Base-by-base conservation (phyloP, 345 rosid species). In the Physaria fendleri region DNA sequence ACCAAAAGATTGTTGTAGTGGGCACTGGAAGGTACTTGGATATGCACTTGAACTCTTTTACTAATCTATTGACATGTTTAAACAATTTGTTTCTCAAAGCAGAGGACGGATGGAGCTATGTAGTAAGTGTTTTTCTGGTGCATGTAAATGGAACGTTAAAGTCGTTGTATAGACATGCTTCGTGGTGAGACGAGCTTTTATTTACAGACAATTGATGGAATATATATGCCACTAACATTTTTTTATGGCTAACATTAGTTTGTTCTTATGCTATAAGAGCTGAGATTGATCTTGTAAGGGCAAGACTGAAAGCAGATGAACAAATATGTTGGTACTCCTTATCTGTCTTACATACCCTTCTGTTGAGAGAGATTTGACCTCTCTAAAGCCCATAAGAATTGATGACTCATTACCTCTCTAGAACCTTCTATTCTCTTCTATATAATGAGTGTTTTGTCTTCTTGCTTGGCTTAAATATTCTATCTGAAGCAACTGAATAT, bases 1-100 rank as follows among this genome's bases (percentile, higher is more conserved):
- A 89, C 61, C 99, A 93, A 78, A 93, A 93, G 81, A 89, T 93
- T 66, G 99, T 93, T 44, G 97, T 93, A 51, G 99, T 82, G 59
- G 99, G 99, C 76, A 97, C 99, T 72, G 99, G 99, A 61, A 93
- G 97, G 99, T 93, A 82, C 56, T 73, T 72, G 24, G 42, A 39
- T 53, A 18, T 44, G 49, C 68, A 34, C 55, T 59, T 41, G 27
- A 43, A 37, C 38, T 22, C 17, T 30, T 23, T 1, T 22, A 2
- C 45, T 12, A 4, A 6, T 16, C 10, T 40, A 57, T 3, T 11
- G n/a, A n/a, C n/a, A n/a, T n/a, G n/a, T n/a, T n/a, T n/a, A n/a
- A n/a, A n/a, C n/a, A n/a, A n/a, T n/a, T n/a, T n/a, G n/a, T n/a
- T n/a, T n/a, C n/a, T n/a, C n/a, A n/a, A n/a, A n/a, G n/a, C n/a